Percentiles rank a stretch among this genome's conserved stretches.
phyloP scores from a whole-genome alignment of 306 rosid species.

The Mimosa pudica region DNA sequence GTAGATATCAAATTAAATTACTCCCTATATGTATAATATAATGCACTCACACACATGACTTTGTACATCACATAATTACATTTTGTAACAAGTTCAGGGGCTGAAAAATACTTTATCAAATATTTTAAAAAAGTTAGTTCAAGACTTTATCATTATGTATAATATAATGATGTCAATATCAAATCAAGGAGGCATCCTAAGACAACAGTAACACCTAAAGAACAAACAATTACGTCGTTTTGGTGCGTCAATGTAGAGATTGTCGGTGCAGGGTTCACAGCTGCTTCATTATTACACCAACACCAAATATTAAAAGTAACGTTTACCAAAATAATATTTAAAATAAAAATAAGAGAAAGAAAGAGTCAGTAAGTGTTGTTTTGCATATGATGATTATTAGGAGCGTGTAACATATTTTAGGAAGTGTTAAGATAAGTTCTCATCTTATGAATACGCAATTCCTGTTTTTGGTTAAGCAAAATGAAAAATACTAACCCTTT shows the following conservation, averaged over 20 bases:
- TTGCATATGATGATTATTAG: background rate
- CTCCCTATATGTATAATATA: no score
- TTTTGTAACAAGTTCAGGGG: no score
- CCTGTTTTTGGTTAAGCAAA: conserved; percentile 30
- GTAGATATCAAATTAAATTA: no score
- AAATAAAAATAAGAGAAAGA: background rate
- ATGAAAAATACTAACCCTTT: background rate
- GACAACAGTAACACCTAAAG: conserved; percentile 22
- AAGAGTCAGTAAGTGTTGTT: background rate
- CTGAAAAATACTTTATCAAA: no score
- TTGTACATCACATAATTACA: no score
- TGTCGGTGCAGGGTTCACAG: conserved; percentile 33
- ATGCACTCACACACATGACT: no score
- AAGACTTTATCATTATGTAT: background rate
- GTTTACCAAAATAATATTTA: no score
- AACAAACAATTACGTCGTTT: background rate
- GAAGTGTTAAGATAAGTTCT: background rate
- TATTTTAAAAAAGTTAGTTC: background rate
- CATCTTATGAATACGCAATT: conserved; percentile 6
- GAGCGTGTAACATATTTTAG: conserved; percentile 1
- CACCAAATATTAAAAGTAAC: background rate
- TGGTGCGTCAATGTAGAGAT: conserved; percentile 8
- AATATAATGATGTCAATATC: background rate
- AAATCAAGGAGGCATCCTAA: conserved; percentile 39
- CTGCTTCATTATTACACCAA: background rate